These are phyloP conservation scores for Bassia scoparia DNA, from an alignment of 148 eudicot genomes.

Conservation along the genomic window DNA sequence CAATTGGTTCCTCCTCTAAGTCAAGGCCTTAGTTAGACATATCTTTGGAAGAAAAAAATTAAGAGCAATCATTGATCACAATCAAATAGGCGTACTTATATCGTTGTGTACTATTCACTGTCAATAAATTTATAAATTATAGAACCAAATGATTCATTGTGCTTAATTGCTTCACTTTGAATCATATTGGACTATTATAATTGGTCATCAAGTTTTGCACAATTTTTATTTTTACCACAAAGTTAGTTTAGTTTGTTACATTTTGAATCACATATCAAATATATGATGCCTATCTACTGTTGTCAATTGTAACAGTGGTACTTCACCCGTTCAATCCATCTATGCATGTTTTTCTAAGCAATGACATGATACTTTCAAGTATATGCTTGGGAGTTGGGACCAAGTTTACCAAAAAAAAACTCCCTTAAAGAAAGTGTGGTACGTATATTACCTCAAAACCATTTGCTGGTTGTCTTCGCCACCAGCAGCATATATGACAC, in stretches of 20 bases:
- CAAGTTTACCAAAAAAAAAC: slow-evolving; percentile 8
- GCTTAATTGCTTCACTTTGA: neutral
- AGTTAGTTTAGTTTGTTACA: no score
- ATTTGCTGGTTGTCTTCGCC: slow-evolving; percentile 71
- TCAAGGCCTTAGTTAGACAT: neutral
- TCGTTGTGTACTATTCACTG: neutral
- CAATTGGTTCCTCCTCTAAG: neutral
- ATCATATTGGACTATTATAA: neutral
- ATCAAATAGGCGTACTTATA: neutral
- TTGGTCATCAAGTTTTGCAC: neutral
- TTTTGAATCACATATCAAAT: no score
- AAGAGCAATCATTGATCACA: neutral
- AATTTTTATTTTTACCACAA: no score
- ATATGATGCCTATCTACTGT: no score
- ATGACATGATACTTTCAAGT: neutral
- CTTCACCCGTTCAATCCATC: no score
- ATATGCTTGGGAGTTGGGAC: neutral
- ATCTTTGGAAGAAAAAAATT: neutral
- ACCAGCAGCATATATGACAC: slow-evolving; percentile 72
- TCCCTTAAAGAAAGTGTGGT: slow-evolving; percentile 9
- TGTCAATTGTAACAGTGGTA: no score
- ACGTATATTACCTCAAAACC: slow-evolving; percentile 54
- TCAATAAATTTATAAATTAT: no score
- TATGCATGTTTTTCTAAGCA: no score
- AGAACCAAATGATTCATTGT: neutral